These are phyloP conservation scores for Debaryomyces sp. DNA, from an alignment of 1,139 yeast genomes.

Conservation along the genomic window DNA sequence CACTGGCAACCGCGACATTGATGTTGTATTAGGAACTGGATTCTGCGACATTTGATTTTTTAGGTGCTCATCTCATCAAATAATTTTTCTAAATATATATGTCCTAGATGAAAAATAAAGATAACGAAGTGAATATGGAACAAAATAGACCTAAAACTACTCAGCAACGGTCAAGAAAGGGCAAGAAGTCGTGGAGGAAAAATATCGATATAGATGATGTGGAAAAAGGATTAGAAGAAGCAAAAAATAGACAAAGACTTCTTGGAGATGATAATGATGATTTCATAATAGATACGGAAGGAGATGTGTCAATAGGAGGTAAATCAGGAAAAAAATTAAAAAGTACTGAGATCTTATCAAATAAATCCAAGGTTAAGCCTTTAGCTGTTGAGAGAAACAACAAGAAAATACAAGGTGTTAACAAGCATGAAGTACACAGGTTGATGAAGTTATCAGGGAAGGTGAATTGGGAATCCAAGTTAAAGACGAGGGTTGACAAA, in stretches of 20 bases:
- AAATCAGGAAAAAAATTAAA: slow-evolving; percentile 51
- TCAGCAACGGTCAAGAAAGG: slow-evolving; percentile 80
- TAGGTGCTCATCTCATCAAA: slow-evolving; percentile 9
- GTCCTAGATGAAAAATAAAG: background rate
- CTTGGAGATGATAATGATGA: slow-evolving; percentile 60
- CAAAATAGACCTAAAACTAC: slow-evolving; percentile 18
- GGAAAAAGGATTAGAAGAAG: slow-evolving; percentile 67
- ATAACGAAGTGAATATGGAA: slow-evolving; percentile 14
- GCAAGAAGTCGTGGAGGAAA: slow-evolving; percentile 95
- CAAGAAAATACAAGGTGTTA: slow-evolving; percentile 62
- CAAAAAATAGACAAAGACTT: slow-evolving; percentile 66
- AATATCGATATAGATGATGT: slow-evolving; percentile 85
- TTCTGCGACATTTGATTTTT: background rate
- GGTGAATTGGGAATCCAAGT: slow-evolving; percentile 55
- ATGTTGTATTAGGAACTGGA: background rate
- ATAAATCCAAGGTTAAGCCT: slow-evolving; percentile 80
- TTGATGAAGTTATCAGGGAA: slow-evolving; percentile 82
- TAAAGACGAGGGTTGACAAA: slow-evolving; percentile 55
- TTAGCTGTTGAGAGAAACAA: slow-evolving; percentile 43
- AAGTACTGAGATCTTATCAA: slow-evolving; percentile 72
- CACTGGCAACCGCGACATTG: background rate
- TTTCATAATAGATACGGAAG: slow-evolving; percentile 74
- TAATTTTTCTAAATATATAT: slow-evolving; percentile 2
- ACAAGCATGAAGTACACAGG: slow-evolving; percentile 65
- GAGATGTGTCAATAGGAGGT: slow-evolving; percentile 42